Percentiles rank a stretch among this genome's conserved stretches.
Conservation (phyloP, 1,139 yeast genomes). For the Kodamaea anthophila region DNA sequence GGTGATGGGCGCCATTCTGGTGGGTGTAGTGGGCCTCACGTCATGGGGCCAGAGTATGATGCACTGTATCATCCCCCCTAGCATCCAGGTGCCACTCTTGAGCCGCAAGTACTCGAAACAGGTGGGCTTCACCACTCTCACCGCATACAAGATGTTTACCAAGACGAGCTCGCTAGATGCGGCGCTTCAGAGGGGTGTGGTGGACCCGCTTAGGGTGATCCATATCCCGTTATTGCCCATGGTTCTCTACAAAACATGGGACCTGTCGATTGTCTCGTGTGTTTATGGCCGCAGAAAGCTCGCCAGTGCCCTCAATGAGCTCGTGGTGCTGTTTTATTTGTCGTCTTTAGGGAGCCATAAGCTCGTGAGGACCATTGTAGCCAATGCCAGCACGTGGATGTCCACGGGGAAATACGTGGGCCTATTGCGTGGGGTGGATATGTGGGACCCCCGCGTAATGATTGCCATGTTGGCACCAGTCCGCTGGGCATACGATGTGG, state of each 20-base stretch:
- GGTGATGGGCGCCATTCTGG: slow-evolving; percentile 35
- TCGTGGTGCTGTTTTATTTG: slow-evolving; percentile 32
- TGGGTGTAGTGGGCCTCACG: slow-evolving; percentile 39
- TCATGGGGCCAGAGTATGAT: slow-evolving; percentile 36
- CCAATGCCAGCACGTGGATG: slow-evolving; percentile 9
- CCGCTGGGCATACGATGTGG: slow-evolving; percentile 32
- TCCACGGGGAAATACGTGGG: slow-evolving; percentile 1
- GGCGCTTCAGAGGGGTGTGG: slow-evolving; percentile 29
- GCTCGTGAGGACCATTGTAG: slow-evolving; percentile 16
- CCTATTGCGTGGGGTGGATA: slow-evolving; percentile 17
- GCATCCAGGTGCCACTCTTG: slow-evolving; percentile 26
- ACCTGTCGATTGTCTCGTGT: slow-evolving; percentile 29
- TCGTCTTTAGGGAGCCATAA: slow-evolving; percentile 37
- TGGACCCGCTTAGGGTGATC: slow-evolving; percentile 37
- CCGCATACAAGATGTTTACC: slow-evolving; percentile 6
- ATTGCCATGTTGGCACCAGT: slow-evolving; percentile 31
- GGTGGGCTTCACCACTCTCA: slow-evolving; percentile 5
- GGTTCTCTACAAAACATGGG: slow-evolving; percentile 34
- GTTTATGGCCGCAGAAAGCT: slow-evolving; percentile 20
- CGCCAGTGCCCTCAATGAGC: slow-evolving; percentile 31
- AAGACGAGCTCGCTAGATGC: slow-evolving; percentile 5
- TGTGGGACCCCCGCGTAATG: slow-evolving; percentile 28
- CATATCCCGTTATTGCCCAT: slow-evolving; percentile 38
- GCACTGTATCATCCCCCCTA: slow-evolving; percentile 34
- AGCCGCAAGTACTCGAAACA: slow-evolving; percentile 12